phyloP scores from a whole-genome alignment of 2,329 filamentous ascomycete species.

The Orbilia oligospora region DNA sequence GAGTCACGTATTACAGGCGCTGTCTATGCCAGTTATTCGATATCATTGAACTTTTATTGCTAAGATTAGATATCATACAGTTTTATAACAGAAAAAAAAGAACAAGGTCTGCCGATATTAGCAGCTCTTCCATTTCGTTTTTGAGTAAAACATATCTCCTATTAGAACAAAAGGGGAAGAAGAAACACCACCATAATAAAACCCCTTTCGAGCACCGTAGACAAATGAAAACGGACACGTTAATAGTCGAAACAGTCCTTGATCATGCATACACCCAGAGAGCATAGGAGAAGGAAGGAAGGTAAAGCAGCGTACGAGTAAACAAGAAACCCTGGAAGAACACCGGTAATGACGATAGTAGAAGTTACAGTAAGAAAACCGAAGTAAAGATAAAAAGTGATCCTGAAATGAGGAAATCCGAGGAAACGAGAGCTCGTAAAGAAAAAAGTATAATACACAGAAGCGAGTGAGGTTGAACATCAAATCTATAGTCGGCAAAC shows the following conservation, averaged over 20 bases:
- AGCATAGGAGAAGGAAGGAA: conserved; percentile 5
- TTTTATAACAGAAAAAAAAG: background rate
- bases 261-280: conserved; percentile 43
- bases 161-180: background rate
- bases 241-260: conserved; percentile 4
- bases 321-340: background rate
- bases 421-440: conserved; percentile 6
- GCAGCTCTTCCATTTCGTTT: background rate
- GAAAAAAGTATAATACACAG: conserved; percentile 35
- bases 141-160: conserved; percentile 6
- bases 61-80: background rate
- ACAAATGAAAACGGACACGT: conserved; percentile 8
- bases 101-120: background rate
- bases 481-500: conserved; percentile 27
- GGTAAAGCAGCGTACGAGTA: conserved; percentile 14
- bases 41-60: background rate
- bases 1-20: too few relatives aligned
- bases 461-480: conserved; percentile 38
- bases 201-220: conserved; percentile 14
- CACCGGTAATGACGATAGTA: background rate
- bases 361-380: background rate
- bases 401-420: background rate
- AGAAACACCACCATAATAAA: conserved; percentile 16
- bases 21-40: too few relatives aligned
- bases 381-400: background rate